Conservation (phyloP, 73 alveolate genomes). For the Urostyla sp. region DNA sequence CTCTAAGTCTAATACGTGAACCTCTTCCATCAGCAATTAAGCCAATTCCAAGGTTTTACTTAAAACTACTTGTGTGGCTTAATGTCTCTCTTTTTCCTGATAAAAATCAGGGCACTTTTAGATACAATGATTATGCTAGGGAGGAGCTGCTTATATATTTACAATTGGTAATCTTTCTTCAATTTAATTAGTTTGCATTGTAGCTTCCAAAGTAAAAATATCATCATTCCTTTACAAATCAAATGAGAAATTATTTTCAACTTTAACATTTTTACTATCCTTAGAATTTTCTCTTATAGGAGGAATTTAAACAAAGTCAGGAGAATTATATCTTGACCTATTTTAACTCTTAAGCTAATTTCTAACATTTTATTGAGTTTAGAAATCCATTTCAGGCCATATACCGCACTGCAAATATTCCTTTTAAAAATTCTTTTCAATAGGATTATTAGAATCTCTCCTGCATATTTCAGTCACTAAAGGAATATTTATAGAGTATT, state of each 20-base stretch:
- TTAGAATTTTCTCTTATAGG: neutral
- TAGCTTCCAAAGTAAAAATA: neutral
- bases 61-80: neutral
- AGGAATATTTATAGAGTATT: neutral
- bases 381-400: constrained; percentile 8
- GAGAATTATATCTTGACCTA: neutral
- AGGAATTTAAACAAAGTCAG: neutral
- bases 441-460: neutral
- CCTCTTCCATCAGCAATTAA: neutral
- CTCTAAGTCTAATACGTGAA: neutral
- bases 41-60: neutral
- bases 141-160: neutral
- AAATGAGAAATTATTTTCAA: neutral
- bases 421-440: neutral
- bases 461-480: neutral
- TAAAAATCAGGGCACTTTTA: no score
- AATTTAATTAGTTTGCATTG: neutral
- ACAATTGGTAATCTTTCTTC: neutral
- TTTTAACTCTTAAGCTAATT: neutral
- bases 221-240: neutral
- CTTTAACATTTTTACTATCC: neutral
- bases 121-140: no score
- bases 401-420: constrained; percentile 22
- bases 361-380: constrained; percentile 4
- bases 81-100: neutral